Evolutionary conservation across 495 filamentous ascomycete genomes (phyloP).

Genomic region (Neurospora cerealis): DNA sequence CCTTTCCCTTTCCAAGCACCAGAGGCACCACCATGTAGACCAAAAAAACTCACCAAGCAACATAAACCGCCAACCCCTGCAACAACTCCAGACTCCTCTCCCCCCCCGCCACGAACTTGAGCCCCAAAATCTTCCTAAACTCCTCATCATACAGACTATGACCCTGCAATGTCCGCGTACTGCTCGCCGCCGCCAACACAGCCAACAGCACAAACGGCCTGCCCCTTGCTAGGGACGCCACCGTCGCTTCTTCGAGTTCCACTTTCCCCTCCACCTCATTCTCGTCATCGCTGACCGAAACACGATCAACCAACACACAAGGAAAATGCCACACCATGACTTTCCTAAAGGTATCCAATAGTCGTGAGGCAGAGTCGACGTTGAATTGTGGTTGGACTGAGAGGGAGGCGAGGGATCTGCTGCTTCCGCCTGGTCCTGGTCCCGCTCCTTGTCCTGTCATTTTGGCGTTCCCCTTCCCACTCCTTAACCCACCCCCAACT

Average conservation of each 20-base stretch:
- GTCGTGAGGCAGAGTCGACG: conserved; percentile 30
- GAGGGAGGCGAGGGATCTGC: conserved; percentile 13
- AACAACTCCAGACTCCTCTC: conserved; percentile 36
- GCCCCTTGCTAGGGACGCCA: conserved; percentile 24
- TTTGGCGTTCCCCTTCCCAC: neutral
- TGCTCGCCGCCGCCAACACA: conserved; percentile 35
- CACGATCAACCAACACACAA: conserved; percentile 12
- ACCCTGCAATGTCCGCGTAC: conserved; percentile 31
- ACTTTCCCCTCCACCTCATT: conserved; percentile 8
- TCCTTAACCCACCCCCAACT: neutral
- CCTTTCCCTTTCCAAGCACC: neutral
- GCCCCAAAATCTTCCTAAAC: conserved; percentile 36
- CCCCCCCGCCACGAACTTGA: conserved; percentile 39
- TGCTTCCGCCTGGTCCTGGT: conserved; percentile 5
- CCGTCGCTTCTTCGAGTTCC: conserved; percentile 18
- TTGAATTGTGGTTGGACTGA: conserved; percentile 38
- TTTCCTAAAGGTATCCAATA: conserved; percentile 27
- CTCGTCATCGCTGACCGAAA: neutral
- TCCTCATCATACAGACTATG: conserved; percentile 40
- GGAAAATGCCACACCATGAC: conserved; percentile 32
- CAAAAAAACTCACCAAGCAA: conserved; percentile 30
- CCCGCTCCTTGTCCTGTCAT: neutral
- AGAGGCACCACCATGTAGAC: neutral
- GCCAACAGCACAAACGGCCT: conserved; percentile 36
- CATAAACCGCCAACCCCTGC: conserved; percentile 35